phyloP scores from a whole-genome alignment of 805 yeast genomes.

The Candida piceae region DNA sequence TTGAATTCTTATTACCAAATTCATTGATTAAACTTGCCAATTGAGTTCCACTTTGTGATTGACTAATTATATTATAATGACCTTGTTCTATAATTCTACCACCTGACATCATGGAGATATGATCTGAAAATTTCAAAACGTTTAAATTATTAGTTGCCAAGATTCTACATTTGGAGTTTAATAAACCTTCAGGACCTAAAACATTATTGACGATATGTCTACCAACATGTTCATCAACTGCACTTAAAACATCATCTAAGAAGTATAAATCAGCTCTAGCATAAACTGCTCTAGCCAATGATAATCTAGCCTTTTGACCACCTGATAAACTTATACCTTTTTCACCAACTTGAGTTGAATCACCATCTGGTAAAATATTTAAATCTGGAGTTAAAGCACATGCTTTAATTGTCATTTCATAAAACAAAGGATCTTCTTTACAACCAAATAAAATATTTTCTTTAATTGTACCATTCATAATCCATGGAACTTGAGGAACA shows the following conservation, averaged over 20 bases:
- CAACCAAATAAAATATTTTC: constrained; percentile 88
- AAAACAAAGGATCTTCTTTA: constrained; percentile 71
- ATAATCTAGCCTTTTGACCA: constrained; percentile 91
- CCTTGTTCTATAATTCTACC: constrained; percentile 70
- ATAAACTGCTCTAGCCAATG: constrained; percentile 91
- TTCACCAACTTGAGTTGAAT: constrained; percentile 87
- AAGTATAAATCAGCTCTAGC: constrained; percentile 85
- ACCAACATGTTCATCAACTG: constrained; percentile 95
- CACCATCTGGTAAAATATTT: constrained; percentile 75
- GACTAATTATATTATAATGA: constrained; percentile 44
- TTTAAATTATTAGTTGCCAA: constrained; percentile 85
- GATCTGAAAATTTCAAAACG: constrained; percentile 70
- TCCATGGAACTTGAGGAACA: constrained; percentile 93
- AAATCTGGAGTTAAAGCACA: constrained; percentile 82
- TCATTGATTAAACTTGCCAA: constrained; percentile 54
- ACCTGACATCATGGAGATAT: constrained; percentile 61
- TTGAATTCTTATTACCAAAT: constrained; percentile 54
- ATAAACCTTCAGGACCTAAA: constrained; percentile 73
- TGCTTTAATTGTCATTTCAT: constrained; percentile 73
- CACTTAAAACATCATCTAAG: constrained; percentile 87
- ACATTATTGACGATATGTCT: constrained; percentile 78
- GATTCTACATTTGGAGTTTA: constrained; percentile 67
- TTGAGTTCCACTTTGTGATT: constrained; percentile 37
- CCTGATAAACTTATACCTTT: constrained; percentile 93
- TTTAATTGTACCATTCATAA: constrained; percentile 84